These are phyloP conservation scores for Trichoderma virens DNA, from an alignment of 495 filamentous ascomycete species.

Conservation along the genomic window DNA sequence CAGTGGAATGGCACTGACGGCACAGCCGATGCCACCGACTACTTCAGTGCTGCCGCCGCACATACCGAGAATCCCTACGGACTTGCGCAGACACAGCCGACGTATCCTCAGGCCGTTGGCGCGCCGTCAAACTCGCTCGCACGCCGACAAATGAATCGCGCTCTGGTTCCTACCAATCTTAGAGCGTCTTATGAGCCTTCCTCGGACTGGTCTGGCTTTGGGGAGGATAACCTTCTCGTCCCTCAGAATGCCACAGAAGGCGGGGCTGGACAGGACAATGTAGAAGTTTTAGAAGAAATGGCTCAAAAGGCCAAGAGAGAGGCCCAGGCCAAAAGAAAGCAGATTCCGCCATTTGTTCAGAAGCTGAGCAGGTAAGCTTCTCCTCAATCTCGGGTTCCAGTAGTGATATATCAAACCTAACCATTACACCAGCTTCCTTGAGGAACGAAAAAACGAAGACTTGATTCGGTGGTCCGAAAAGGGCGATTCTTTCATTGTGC, in stretches of 20 bases:
- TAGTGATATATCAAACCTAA: neutral
- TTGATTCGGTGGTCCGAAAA: conserved; percentile 96
- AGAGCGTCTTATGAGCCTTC: conserved; percentile 35
- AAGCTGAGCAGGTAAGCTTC: conserved; percentile 85
- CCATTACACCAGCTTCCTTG: conserved; percentile 63
- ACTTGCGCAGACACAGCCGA: conserved; percentile 39
- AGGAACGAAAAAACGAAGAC: conserved; percentile 83
- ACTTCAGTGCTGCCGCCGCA: conserved; percentile 27
- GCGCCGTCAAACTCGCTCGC: conserved; percentile 57
- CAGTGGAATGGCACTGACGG: conserved; percentile 30
- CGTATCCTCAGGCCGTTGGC: conserved; percentile 27
- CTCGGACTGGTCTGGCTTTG: conserved; percentile 43
- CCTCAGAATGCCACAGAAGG: conserved; percentile 25
- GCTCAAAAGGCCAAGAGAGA: conserved; percentile 73
- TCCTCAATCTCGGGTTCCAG: neutral
- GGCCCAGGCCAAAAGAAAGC: conserved; percentile 76
- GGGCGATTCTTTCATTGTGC: conserved; percentile 90
- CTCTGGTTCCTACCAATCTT: conserved; percentile 43
- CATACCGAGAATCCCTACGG: conserved; percentile 29
- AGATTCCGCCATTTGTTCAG: conserved; percentile 96
- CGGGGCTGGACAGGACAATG: conserved; percentile 55
- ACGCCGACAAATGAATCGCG: conserved; percentile 55
- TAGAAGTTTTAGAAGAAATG: conserved; percentile 68
- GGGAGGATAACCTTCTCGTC: conserved; percentile 35
- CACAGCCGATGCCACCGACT: conserved; percentile 12